Evolutionary conservation across 495 filamentous ascomycete genomes (phyloP), one percentile per base, ranked within the genome.

Genomic region (Hypoxylon subgilvum): DNA sequence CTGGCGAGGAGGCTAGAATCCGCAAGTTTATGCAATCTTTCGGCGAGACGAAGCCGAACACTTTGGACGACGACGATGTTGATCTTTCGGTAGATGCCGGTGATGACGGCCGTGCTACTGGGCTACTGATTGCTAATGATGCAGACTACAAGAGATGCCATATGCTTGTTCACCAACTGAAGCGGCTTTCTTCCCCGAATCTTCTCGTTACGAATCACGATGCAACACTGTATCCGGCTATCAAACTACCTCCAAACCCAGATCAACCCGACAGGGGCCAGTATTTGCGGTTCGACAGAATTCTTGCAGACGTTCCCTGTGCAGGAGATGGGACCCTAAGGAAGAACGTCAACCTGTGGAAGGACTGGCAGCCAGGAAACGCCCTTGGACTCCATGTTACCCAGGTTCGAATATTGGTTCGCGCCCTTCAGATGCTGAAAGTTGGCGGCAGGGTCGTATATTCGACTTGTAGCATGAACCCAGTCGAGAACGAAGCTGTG

Each of bases 201-300:
- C 75, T 98, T 65, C 90, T 98, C 55, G 93, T 98, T 61, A 97
- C 90, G 14, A 97, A 98, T 68, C 94, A 98, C 73, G 95, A 98
- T 70, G 94, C 95, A 23, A 96, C 92, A 18, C 86, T 96, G 82
- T 98, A 90, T 72, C 94, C 94, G 1, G 88, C 91, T 6, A 90
- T 97, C 64, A 86, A 88, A 69, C 79, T 96, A 6, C 83, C 90
- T 19, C 74, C 81, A 40, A 65, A 76, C 31, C 70, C 76, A 30
- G 82, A 81, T 23, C 79, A 84, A 42, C 73, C 73, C 1, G 66
- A 70, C 6, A 76, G 77, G 41, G 85, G 84, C 66, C 79, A 82
- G 55, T 97, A 96, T 72, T 82, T 98, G 52, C 97, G 96, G 75
- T 98, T 96, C 65, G 94, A 98, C 69, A 87, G 94, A 41, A 95